A percentile compares a stretch with the other conserved stretches of the same genome.
Evolutionary conservation across 1,139 yeast species (phyloP).

Genomic region (Geotrichum citri-aurantii): DNA sequence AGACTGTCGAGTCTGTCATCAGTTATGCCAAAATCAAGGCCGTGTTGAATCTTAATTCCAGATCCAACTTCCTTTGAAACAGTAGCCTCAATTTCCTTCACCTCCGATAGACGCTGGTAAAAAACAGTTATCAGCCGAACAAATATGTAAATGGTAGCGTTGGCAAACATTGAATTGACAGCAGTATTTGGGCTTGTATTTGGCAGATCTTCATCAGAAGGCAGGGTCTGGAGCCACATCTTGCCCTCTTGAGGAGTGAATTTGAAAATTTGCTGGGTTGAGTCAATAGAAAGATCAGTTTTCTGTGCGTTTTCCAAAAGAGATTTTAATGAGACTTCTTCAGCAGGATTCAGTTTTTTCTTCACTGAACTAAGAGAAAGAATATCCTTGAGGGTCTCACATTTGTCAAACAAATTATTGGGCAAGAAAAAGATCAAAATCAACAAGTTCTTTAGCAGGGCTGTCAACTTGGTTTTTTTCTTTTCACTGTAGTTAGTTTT

Average conservation of each 20-base stretch:
- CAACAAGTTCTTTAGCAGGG: conserved; percentile 64
- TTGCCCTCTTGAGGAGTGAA: not conserved
- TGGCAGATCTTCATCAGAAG: conserved; percentile 21
- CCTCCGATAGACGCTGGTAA: conserved; percentile 71
- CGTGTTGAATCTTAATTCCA: conserved; percentile 71
- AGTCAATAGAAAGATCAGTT: not conserved
- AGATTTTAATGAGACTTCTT: not conserved
- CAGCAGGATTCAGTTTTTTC: not conserved
- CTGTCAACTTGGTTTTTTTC: conserved; percentile 73
- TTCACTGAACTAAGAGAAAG: not conserved
- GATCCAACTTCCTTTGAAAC: conserved; percentile 61
- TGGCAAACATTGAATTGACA: conserved; percentile 53
- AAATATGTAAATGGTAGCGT: conserved; percentile 86
- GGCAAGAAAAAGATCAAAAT: conserved; percentile 59
- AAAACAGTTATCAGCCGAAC: conserved; percentile 80
- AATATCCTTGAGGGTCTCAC: conserved; percentile 20
- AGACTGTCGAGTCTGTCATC: conserved; percentile 75
- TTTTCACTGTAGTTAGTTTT: conserved; percentile 66
- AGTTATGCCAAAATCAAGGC: conserved; percentile 76
- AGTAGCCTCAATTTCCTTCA: conserved; percentile 58
- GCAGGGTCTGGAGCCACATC: not conserved
- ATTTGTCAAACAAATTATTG: conserved; percentile 21
- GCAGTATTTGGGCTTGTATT: conserved; percentile 20
- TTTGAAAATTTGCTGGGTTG: not conserved
- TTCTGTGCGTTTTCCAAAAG: not conserved